These are phyloP conservation scores for Lepidium aucheri DNA, from an alignment of 345 rosid genomes.

Conservation along the genomic window DNA sequence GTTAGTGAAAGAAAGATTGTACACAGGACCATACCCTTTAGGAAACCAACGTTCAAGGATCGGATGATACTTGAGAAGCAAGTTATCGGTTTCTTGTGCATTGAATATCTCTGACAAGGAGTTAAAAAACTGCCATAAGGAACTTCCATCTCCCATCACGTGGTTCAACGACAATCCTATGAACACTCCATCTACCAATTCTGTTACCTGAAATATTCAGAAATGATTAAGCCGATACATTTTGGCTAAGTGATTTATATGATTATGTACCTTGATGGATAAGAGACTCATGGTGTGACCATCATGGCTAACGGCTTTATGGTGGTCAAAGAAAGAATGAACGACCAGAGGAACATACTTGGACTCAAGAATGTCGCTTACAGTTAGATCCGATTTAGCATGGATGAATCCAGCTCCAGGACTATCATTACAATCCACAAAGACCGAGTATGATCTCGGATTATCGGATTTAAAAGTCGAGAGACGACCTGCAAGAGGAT, in stretches of 20 bases:
- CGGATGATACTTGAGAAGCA: conserved; percentile 36
- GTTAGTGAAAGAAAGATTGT: conserved; percentile 37
- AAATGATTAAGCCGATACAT: no score
- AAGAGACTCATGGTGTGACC: conserved; percentile 47
- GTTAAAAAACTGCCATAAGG: conserved; percentile 61
- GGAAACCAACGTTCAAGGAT: conserved; percentile 44
- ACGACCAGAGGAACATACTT: conserved; percentile 45
- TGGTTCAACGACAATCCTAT: conserved; percentile 57
- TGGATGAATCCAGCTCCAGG: conserved; percentile 54
- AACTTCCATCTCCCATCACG: conserved; percentile 45
- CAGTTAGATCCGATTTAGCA: conserved; percentile 27
- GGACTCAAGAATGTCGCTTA: conserved; percentile 39
- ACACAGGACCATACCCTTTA: conserved; percentile 27
- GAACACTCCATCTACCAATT: conserved; percentile 54
- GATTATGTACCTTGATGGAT: conserved; percentile 33
- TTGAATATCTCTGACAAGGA: conserved; percentile 52
- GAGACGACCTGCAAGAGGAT: conserved; percentile 60
- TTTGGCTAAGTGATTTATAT: not conserved
- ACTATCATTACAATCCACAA: conserved; percentile 44
- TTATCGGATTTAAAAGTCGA: conserved; percentile 13
- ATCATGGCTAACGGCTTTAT: conserved; percentile 48
- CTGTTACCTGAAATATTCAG: conserved; percentile 29
- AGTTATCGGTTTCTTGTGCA: conserved; percentile 9
- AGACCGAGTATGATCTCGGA: conserved; percentile 35
- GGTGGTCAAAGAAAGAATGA: conserved; percentile 57